Conservation (phyloP, 192 early-diverging fungal species). For the Mortierella alpina region DNA sequence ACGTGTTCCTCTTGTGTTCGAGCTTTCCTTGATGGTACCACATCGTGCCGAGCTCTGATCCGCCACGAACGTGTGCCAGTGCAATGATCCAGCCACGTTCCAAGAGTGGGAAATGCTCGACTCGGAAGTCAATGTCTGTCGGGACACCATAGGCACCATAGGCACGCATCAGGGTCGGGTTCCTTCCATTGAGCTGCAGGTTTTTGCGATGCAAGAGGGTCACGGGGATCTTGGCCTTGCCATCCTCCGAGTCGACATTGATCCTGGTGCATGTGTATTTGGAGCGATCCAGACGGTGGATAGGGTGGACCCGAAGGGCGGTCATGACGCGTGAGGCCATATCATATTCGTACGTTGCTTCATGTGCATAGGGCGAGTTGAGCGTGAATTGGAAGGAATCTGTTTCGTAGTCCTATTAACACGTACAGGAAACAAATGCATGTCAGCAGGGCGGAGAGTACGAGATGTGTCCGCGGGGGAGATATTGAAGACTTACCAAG, state of each 20-base stretch:
- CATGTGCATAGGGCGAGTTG: constrained; percentile 72
- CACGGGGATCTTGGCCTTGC: constrained; percentile 64
- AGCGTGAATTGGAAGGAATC: constrained; percentile 69
- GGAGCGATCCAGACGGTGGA: constrained; percentile 60
- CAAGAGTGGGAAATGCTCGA: constrained; percentile 80
- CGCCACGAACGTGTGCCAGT: constrained; percentile 84
- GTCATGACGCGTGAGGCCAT: constrained; percentile 60
- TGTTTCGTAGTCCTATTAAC: constrained; percentile 61
- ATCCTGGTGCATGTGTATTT: constrained; percentile 61
- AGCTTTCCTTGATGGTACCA: constrained; percentile 87
- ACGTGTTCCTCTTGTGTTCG: constrained; percentile 76
- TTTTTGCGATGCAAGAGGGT: constrained; percentile 70
- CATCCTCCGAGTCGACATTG: constrained; percentile 57
- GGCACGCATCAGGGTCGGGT: constrained; percentile 73
- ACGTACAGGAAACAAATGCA: neutral
- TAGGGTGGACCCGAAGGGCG: constrained; percentile 56
- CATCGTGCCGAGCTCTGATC: constrained; percentile 77
- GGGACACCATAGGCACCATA: constrained; percentile 88
- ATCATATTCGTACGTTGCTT: constrained; percentile 76
- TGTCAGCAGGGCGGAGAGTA: neutral
- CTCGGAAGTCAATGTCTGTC: constrained; percentile 79
- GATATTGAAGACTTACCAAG: constrained; percentile 40
- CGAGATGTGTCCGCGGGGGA: no score
- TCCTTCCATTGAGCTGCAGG: constrained; percentile 58
- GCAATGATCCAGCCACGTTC: constrained; percentile 86